These are phyloP conservation scores for Fraxinus sp. DNA, from an alignment of 305 asterid species.

Conservation along the genomic window DNA sequence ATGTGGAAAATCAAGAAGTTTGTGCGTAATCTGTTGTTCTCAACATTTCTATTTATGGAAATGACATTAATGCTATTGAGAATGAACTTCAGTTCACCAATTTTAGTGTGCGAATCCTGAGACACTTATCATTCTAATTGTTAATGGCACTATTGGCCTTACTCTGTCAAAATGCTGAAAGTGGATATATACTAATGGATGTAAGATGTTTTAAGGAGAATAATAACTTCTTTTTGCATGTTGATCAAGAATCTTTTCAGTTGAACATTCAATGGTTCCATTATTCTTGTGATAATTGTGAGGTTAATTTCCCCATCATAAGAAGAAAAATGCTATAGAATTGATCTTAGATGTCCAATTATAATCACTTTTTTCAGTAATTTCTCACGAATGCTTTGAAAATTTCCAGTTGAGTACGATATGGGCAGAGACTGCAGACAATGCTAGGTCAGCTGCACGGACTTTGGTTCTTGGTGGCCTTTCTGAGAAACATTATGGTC, in stretches of 20 bases:
- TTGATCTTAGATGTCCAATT: conserved; percentile 5
- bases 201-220: conserved; percentile 3
- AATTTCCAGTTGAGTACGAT: conserved; percentile 76
- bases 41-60: neutral
- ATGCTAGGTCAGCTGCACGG: conserved; percentile 93
- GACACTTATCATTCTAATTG: neutral
- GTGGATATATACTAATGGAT: neutral
- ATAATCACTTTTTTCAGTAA: neutral
- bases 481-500: conserved; percentile 71
- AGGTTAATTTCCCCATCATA: conserved; percentile 12
- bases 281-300: neutral
- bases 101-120: neutral
- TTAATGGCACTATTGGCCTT: neutral
- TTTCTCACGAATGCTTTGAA: conserved; percentile 2
- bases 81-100: neutral
- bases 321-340: neutral
- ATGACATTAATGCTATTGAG: neutral
- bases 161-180: neutral
- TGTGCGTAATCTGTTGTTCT: neutral
- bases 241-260: neutral
- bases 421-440: conserved; percentile 92
- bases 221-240: neutral
- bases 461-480: conserved; percentile 86
- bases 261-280: neutral
- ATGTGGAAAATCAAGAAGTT: conserved; percentile 1